Conservation (phyloP, 306 rosid species). For the Calophaca sinica region DNA sequence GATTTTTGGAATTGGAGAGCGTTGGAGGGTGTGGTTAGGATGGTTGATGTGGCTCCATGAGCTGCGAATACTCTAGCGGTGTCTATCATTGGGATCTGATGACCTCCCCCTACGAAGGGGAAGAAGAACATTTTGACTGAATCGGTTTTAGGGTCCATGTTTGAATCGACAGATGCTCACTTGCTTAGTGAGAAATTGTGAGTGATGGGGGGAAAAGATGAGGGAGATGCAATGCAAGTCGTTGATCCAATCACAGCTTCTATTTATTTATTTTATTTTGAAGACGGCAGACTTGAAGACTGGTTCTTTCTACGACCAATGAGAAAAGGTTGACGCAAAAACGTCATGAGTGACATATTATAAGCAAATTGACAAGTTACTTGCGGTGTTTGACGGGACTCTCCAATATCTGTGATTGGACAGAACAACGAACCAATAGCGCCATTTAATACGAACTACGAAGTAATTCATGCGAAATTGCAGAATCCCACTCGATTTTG, state of each 20-base stretch:
- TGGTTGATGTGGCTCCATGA: slow-evolving; percentile 60
- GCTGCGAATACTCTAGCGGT: slow-evolving; percentile 67
- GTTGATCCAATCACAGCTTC: background rate
- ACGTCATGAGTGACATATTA: slow-evolving; percentile 45
- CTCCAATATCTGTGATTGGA: too few species aligned
- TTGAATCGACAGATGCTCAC: background rate
- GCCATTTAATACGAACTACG: too few species aligned
- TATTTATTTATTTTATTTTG: background rate
- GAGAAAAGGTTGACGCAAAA: slow-evolving; percentile 6
- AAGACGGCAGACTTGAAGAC: background rate
- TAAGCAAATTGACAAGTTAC: background rate
- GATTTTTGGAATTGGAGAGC: slow-evolving; percentile 50
- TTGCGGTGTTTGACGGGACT: too few species aligned
- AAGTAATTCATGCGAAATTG: too few species aligned
- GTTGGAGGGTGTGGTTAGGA: slow-evolving; percentile 56
- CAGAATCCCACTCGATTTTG: background rate
- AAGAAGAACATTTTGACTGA: slow-evolving; percentile 49
- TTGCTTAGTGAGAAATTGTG: background rate
- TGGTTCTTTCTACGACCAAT: background rate
- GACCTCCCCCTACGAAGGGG: slow-evolving; percentile 66
- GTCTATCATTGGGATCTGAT: slow-evolving; percentile 76
- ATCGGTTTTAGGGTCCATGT: slow-evolving; percentile 36
- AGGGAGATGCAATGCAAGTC: background rate
- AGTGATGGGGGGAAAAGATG: background rate
- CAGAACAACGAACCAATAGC: too few species aligned